These are phyloP conservation scores for Malassezia arunalokei DNA, from an alignment of 1,284 basidiomycete genomes.

Conservation along the genomic window DNA sequence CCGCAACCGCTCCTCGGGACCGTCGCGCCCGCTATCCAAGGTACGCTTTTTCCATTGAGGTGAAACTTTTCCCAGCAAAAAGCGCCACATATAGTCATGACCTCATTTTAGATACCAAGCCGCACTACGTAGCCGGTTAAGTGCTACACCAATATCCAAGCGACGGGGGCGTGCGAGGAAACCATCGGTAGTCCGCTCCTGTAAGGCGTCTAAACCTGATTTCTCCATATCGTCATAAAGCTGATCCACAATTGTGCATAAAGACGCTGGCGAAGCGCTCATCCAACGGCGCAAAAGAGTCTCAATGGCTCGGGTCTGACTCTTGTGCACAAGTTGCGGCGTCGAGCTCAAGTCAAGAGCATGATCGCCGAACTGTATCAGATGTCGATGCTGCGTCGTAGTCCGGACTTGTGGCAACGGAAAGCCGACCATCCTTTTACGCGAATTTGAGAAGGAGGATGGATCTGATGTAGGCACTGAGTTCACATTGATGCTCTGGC, in stretches of 20 bases:
- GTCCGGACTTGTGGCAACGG: constrained; percentile 1
- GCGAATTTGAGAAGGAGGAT: background rate
- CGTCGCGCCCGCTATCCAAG: no score
- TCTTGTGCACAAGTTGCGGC: constrained; percentile 9
- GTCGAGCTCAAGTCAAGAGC: constrained; percentile 2
- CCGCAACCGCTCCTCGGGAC: constrained; percentile 11
- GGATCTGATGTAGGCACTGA: background rate
- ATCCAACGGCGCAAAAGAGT: constrained; percentile 6
- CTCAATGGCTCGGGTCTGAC: constrained; percentile 15
- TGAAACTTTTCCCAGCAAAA: background rate
- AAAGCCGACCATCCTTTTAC: background rate
- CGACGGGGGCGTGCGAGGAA: constrained; percentile 12
- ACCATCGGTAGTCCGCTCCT: constrained; percentile 1
- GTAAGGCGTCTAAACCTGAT: constrained; percentile 4
- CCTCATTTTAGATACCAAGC: background rate
- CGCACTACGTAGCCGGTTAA: constrained; percentile 6
- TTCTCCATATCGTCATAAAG: background rate
- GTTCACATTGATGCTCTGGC: background rate
- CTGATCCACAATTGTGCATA: background rate
- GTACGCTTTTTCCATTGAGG: no score
- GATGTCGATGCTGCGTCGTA: background rate
- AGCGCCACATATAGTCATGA: background rate
- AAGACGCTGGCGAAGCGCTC: no score
- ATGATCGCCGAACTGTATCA: constrained; percentile 4
- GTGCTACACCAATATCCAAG: constrained; percentile 7